Conservation (phyloP, 2,329 filamentous ascomycete genomes). For the Incumbomyces delicatus region DNA sequence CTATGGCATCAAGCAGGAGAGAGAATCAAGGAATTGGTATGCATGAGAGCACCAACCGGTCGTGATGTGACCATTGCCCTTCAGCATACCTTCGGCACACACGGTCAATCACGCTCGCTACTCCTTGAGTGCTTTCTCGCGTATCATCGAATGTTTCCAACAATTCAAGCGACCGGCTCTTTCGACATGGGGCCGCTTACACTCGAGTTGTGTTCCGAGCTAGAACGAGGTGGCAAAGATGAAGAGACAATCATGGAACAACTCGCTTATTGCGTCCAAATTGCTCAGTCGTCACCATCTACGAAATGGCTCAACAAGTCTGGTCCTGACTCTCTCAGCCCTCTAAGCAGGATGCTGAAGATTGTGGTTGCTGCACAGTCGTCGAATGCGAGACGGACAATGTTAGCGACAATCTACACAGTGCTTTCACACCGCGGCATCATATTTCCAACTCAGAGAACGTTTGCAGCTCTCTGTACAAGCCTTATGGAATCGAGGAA, state of each 20-base stretch:
- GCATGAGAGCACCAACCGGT: conserved; percentile 66
- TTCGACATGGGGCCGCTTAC: conserved; percentile 79
- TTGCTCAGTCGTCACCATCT: conserved; percentile 68
- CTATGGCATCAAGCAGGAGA: conserved; percentile 62
- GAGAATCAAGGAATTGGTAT: conserved; percentile 64
- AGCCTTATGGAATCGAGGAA: conserved; percentile 29
- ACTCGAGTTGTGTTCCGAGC: conserved; percentile 53
- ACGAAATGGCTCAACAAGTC: conserved; percentile 86
- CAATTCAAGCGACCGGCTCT: conserved; percentile 68
- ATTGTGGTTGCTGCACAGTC: not conserved
- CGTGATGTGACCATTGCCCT: conserved; percentile 71
- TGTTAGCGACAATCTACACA: conserved; percentile 13
- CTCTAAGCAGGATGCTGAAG: conserved; percentile 1
- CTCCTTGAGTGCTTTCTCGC: conserved; percentile 66
- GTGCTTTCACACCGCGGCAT: conserved; percentile 31
- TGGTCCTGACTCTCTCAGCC: conserved; percentile 2
- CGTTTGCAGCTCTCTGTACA: conserved; percentile 30
- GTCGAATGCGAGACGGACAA: not conserved
- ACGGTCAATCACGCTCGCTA: conserved; percentile 63
- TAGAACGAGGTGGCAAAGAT: conserved; percentile 41
- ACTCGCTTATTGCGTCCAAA: conserved; percentile 68
- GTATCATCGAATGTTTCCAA: conserved; percentile 78
- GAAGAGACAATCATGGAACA: conserved; percentile 57
- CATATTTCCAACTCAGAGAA: conserved; percentile 23
- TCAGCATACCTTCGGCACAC: conserved; percentile 53